Conservation (phyloP, 495 filamentous ascomycete genomes). For the Jackrogersella multiformis region DNA sequence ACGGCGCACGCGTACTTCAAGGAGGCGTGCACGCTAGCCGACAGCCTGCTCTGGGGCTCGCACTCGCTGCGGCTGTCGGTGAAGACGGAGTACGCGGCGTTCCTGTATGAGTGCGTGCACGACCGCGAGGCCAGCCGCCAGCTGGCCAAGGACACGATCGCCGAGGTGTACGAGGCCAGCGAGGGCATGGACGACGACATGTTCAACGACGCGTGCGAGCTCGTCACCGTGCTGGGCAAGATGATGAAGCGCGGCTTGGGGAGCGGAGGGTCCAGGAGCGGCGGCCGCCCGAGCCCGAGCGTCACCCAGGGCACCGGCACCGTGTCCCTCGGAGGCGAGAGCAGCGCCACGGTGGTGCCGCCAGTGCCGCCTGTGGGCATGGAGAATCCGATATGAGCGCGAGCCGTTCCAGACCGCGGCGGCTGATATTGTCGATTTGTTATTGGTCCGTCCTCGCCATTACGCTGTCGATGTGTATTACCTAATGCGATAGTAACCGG, state of each 20-base stretch:
- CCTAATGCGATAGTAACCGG: neutral
- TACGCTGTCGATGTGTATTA: neutral
- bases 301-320: slow-evolving; percentile 4
- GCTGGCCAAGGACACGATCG: slow-evolving; percentile 82
- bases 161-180: slow-evolving; percentile 87
- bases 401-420: neutral
- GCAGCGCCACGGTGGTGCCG: slow-evolving; percentile 24
- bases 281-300: slow-evolving; percentile 37
- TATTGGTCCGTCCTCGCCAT: neutral
- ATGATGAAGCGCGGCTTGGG: slow-evolving; percentile 76
- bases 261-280: slow-evolving; percentile 32
- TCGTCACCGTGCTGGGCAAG: slow-evolving; percentile 76
- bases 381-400: slow-evolving; percentile 44
- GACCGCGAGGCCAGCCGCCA: slow-evolving; percentile 77
- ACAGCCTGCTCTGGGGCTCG: slow-evolving; percentile 78
- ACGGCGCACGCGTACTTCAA: slow-evolving; percentile 82
- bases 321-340: slow-evolving; percentile 22
- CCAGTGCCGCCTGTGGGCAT: slow-evolving; percentile 39
- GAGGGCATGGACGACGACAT: slow-evolving; percentile 94
- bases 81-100: slow-evolving; percentile 93
- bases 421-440: neutral
- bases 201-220: slow-evolving; percentile 79
- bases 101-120: slow-evolving; percentile 91
- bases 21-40: slow-evolving; percentile 78
- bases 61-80: slow-evolving; percentile 91